A percentile compares a stretch with the other conserved stretches of the same genome.
Evolutionary conservation across 805 yeast genomes (phyloP).

Genomic region (Candida cerambycidarum): DNA sequence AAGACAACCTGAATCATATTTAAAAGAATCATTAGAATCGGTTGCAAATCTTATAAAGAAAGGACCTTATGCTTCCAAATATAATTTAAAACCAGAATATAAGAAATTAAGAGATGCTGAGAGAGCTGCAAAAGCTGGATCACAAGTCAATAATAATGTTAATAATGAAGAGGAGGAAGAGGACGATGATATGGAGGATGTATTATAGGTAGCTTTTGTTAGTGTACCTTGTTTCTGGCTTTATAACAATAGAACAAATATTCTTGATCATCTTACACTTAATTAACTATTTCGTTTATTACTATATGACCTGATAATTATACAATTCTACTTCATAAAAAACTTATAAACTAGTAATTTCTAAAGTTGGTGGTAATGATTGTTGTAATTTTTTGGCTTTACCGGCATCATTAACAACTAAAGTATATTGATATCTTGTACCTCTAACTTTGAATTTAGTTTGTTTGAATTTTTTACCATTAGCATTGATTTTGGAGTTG

Average conservation of each 20-base stretch:
- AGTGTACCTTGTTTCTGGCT: too few relatives aligned
- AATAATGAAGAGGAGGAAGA: conserved; percentile 55
- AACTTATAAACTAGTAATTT: conserved; percentile 54
- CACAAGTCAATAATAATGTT: conserved; percentile 42
- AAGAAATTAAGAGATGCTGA: conserved; percentile 76
- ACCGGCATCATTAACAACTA: conserved; percentile 91
- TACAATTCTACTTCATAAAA: conserved; percentile 10
- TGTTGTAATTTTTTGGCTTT: conserved; percentile 97
- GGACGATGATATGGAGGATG: conserved; percentile 77
- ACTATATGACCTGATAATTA: conserved; percentile 12
- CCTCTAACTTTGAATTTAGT: conserved; percentile 99
- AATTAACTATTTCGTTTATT: conserved; percentile 2
- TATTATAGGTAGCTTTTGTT: conserved; percentile 45
- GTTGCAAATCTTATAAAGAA: conserved; percentile 88
- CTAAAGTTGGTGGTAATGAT: conserved; percentile 93
- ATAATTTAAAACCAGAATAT: conserved; percentile 87
- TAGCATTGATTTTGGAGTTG: conserved; percentile 78
- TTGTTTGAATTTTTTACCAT: conserved; percentile 84
- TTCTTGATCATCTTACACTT: too few relatives aligned
- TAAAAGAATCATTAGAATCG: conserved; percentile 86
- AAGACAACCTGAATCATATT: conserved; percentile 90
- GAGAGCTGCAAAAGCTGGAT: conserved; percentile 62
- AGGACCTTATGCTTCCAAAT: conserved; percentile 94
- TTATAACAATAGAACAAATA: too few relatives aligned
- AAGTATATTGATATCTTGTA: conserved; percentile 89